Percentiles rank a stretch among this genome's conserved stretches.
Conservation (phyloP, 2,329 filamentous ascomycete species). For the Stenocarpella maydis region DNA sequence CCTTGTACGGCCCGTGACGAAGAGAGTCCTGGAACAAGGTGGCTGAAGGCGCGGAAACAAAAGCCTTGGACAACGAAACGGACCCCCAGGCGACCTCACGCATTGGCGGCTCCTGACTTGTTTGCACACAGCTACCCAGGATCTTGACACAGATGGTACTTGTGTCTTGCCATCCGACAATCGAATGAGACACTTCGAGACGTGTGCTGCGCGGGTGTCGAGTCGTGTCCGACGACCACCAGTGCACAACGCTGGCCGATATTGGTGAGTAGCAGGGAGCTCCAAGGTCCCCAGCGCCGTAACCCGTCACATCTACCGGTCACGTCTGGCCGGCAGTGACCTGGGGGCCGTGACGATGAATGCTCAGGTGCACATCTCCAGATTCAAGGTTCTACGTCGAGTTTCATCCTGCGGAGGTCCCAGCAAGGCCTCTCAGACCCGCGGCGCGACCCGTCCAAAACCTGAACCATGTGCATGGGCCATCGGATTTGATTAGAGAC, state of each 20-base stretch:
- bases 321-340: no score
- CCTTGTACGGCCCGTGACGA: background rate
- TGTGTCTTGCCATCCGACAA: conserved; percentile 23
- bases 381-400: background rate
- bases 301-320: background rate
- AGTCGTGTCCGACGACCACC: conserved; percentile 2
- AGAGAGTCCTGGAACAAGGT: background rate
- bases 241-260: conserved; percentile 18
- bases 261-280: background rate
- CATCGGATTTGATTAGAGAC: background rate
- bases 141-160: conserved; percentile 2
- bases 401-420: conserved; percentile 10
- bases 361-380: background rate
- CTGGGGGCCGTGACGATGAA: background rate
- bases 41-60: background rate
- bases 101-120: conserved; percentile 8
- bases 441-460: conserved; percentile 20
- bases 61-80: conserved; percentile 5
- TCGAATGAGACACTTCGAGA: conserved; percentile 5
- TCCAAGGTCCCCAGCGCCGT: background rate
- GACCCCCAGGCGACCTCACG: background rate
- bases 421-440: background rate
- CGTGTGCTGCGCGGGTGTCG: conserved; percentile 6
- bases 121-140: conserved; percentile 4
- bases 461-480: conserved; percentile 10